Conservation (phyloP, 768 basidiomycete species). For the Boletus sp. region DNA sequence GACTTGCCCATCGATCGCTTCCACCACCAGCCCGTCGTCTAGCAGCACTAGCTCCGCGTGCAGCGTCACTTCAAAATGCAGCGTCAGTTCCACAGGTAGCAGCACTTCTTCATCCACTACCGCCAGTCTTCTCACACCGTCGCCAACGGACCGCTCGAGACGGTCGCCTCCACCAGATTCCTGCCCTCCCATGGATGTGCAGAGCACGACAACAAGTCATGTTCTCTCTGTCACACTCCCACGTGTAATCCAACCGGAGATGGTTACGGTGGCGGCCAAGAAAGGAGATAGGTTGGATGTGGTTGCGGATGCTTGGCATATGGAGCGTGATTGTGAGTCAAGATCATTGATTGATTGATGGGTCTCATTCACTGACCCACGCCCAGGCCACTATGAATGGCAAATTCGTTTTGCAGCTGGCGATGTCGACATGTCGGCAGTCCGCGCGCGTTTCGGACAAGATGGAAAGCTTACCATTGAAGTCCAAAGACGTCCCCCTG, state of each 20-base stretch:
- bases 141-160: constrained; percentile 31
- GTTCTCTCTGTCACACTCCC: constrained; percentile 51
- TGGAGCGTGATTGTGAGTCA: constrained; percentile 56
- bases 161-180: constrained; percentile 34
- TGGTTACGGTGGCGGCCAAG: constrained; percentile 63
- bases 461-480: constrained; percentile 48
- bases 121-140: constrained; percentile 20
- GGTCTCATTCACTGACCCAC: constrained; percentile 2
- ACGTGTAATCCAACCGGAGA: constrained; percentile 49
- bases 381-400: constrained; percentile 61
- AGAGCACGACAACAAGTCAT: constrained; percentile 40
- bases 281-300: constrained; percentile 56
- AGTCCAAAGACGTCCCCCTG: constrained; percentile 34
- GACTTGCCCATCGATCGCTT: constrained; percentile 28
- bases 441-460: constrained; percentile 49
- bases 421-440: constrained; percentile 53
- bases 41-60: constrained; percentile 26
- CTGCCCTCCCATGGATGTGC: constrained; percentile 45
- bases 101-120: constrained; percentile 15
- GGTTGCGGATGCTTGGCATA: constrained; percentile 63
- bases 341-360: neutral
- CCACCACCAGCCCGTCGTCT: constrained; percentile 22
- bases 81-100: constrained; percentile 12
- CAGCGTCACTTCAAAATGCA: constrained; percentile 26
- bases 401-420: constrained; percentile 51